phyloP scores from a whole-genome alignment of 2,329 filamentous ascomycete genomes.

The Fusarium circinatum region DNA sequence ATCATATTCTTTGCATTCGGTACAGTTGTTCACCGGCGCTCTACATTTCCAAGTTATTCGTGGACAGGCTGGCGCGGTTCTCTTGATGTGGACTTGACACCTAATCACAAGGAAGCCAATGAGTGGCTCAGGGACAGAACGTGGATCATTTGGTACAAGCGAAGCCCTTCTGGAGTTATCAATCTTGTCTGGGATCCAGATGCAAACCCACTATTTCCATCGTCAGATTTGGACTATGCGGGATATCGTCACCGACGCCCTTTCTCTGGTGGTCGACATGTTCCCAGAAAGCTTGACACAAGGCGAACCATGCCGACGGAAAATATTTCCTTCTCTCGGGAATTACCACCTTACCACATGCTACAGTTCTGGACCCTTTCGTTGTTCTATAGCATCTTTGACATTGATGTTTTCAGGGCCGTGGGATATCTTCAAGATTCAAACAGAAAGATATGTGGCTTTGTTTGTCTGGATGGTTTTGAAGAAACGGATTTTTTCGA shows the following conservation, averaged over 20 bases:
- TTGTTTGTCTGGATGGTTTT: fast-evolving
- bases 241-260: neutral
- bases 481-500: fast-evolving
- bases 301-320: neutral
- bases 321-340: fast-evolving
- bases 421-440: fast-evolving
- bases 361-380: neutral
- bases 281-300: fast-evolving
- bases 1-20: fast-evolving
- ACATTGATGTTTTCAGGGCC: neutral
- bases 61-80: neutral
- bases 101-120: too few relatives aligned
- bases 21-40: neutral
- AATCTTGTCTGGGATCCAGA: neutral
- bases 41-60: fast-evolving
- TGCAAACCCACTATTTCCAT: neutral
- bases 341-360: neutral
- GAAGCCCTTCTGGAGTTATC: fast-evolving
- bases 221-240: fast-evolving
- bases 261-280: fast-evolving
- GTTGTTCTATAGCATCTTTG: neutral
- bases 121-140: fast-evolving
- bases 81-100: fast-evolving
- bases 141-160: neutral
- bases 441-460: fast-evolving